Base-by-base conservation (phyloP, 331 rosid species). In the Malus hybrid region DNA sequence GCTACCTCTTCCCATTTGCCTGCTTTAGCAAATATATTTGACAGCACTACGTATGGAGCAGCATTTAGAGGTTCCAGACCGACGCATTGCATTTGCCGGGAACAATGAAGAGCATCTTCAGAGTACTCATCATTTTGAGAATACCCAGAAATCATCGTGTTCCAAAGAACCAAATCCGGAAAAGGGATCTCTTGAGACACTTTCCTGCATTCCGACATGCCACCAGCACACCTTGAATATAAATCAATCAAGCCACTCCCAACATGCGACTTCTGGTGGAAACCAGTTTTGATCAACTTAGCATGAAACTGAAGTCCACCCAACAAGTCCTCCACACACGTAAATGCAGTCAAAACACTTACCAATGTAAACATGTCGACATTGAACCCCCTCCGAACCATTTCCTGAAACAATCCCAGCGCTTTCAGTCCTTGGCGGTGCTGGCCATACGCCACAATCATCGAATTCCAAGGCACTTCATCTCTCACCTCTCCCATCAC, bases 131-230 rank as follows among this genome's bases (percentile, higher is more conserved):
- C 93, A 22, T 86, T 63, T 63, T 71, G 90, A 52, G 96, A 93
- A 84, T 87, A 93, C 63, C 96, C 98, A 19, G 98, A 91, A 85
- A 93, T 83, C 91, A 91, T 91, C 1, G 97, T 90, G 89, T 93
- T 93, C 96, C 96, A 93, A 59, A 91, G 88, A 79, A 93, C 91
- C 82, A 90, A 86, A 85, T 93, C 98, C 0, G 97, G 94, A 8
- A 27, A 65, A 75, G 78, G 52, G 59, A 90, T 88, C 83, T 93
- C 98, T 67, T 85, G 85, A 78, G 88, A 91, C 28, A 88, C 86
- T 84, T 88, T 90, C 91, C 70, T 54, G 71, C 97, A 87, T 29
- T 82, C 88, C 52, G 86, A 79, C 88, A 91, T 87, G 36, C 86
- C 86, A 66, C 81, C 90, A 15, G 86, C 83, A 76, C 96, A 93